A percentile compares a stretch with the other conserved stretches of the same genome.
These are phyloP conservation scores for Ammopiptanthus mongolicus DNA, from an alignment of 306 rosid genomes.

Conservation along the genomic window DNA sequence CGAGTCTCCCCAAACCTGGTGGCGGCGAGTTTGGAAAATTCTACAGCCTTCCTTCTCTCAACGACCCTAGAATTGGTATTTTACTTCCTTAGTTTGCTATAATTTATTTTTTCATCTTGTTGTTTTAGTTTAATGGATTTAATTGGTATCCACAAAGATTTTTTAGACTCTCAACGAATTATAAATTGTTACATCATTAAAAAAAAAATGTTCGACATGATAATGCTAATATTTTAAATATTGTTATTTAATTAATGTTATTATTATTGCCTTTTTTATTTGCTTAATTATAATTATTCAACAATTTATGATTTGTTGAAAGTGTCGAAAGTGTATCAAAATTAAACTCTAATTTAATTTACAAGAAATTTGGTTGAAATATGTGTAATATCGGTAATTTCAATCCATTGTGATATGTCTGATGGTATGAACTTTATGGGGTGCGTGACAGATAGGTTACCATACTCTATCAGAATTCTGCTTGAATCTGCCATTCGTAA, in stretches of 20 bases:
- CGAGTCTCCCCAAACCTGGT: constrained; percentile 88
- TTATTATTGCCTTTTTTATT: too few species aligned
- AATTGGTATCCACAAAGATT: too few species aligned
- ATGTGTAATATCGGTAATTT: background rate
- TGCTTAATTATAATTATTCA: too few species aligned
- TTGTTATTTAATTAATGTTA: too few species aligned
- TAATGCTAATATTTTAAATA: too few species aligned
- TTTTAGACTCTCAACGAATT: too few species aligned
- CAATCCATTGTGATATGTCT: background rate
- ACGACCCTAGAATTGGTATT: constrained; percentile 89
- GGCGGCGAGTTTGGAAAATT: constrained; percentile 95
- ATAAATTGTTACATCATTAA: too few species aligned
- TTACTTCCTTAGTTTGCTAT: background rate
- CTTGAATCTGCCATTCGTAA: constrained; percentile 92
- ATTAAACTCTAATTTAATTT: too few species aligned
- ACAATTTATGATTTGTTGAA: too few species aligned
- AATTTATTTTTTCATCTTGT: background rate
- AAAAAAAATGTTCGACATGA: too few species aligned
- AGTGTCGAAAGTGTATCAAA: too few species aligned
- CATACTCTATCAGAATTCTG: constrained; percentile 84
- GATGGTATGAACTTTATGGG: background rate
- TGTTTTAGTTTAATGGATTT: background rate
- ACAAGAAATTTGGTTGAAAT: background rate
- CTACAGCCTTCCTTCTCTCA: constrained; percentile 89
- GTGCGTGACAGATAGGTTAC: constrained; percentile 67